phyloP scores from a whole-genome alignment of 2,329 filamentous ascomycete species.

The Fusarium torulosum region DNA sequence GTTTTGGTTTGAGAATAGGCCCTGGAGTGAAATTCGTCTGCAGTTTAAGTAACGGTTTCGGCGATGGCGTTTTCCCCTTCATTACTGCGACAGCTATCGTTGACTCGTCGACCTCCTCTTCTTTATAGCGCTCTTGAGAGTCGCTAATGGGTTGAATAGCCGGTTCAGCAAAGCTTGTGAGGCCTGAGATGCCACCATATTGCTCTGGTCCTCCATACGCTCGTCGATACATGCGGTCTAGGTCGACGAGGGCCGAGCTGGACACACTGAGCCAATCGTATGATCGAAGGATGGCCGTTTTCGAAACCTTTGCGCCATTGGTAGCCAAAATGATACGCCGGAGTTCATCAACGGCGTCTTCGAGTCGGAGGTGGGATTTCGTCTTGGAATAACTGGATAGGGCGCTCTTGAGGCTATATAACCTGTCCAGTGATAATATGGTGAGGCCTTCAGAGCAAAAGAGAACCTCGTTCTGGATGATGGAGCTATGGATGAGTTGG shows the following conservation, averaged over 20 bases:
- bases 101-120: slow-evolving; percentile 42
- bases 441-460: slow-evolving; percentile 72
- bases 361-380: slow-evolving; percentile 60
- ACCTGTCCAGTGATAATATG: slow-evolving; percentile 69
- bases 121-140: slow-evolving; percentile 40
- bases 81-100: slow-evolving; percentile 46
- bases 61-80: slow-evolving; percentile 45
- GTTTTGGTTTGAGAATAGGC: slow-evolving; percentile 23
- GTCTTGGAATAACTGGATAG: slow-evolving; percentile 68
- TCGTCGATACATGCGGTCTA: slow-evolving; percentile 68
- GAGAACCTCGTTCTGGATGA: slow-evolving; percentile 70
- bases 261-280: slow-evolving; percentile 70
- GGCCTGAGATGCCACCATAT: slow-evolving; percentile 60
- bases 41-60: slow-evolving; percentile 55
- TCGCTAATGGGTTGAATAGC: slow-evolving; percentile 40
- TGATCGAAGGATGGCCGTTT: slow-evolving; percentile 64
- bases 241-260: slow-evolving; percentile 63
- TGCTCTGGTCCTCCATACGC: slow-evolving; percentile 66
- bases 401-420: slow-evolving; percentile 74
- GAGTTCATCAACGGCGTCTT: slow-evolving; percentile 73
- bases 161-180: slow-evolving; percentile 46
- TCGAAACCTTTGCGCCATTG: slow-evolving; percentile 62
- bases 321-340: slow-evolving; percentile 69
- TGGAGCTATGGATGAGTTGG: slow-evolving; percentile 67
- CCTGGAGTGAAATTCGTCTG: slow-evolving; percentile 58